These are phyloP conservation scores for Kwoniella mangroviensis DNA, from an alignment of 768 basidiomycete species.

Conservation along the genomic window DNA sequence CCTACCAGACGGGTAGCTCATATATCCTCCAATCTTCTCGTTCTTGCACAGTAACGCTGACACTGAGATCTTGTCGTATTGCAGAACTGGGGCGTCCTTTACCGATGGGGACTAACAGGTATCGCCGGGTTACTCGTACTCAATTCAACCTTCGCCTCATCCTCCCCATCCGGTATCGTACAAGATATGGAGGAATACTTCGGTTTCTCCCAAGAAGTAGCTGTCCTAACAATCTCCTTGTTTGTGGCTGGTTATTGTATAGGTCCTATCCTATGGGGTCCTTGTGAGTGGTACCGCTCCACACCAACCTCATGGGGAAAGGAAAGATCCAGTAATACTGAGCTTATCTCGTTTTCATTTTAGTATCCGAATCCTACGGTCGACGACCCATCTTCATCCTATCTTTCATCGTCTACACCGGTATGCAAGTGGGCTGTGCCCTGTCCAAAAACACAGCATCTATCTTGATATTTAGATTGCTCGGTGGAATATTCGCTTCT, in stretches of 20 bases:
- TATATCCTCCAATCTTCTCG: too few relatives aligned
- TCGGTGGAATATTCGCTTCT: slow-evolving; percentile 58
- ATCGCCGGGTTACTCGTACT: slow-evolving; percentile 53
- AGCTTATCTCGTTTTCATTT: too few relatives aligned
- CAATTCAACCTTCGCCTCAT: slow-evolving; percentile 56
- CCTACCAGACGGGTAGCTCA: too few relatives aligned
- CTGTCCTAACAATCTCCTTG: slow-evolving; percentile 49
- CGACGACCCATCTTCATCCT: slow-evolving; percentile 58
- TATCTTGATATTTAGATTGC: slow-evolving; percentile 59
- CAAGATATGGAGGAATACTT: slow-evolving; percentile 45
- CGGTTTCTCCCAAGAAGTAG: slow-evolving; percentile 52
- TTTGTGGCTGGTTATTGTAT: slow-evolving; percentile 56
- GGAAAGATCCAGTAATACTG: too few relatives aligned
- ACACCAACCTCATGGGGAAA: too few relatives aligned
- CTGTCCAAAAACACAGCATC: slow-evolving; percentile 58
- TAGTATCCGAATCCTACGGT: slow-evolving; percentile 56
- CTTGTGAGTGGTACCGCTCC: slow-evolving; percentile 12
- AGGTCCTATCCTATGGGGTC: slow-evolving; percentile 58
- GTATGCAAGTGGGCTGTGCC: slow-evolving; percentile 58
- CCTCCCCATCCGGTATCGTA: slow-evolving; percentile 53
- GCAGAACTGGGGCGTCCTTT: slow-evolving; percentile 53
- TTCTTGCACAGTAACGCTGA: too few relatives aligned
- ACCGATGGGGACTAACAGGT: slow-evolving; percentile 53
- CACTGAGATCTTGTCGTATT: too few relatives aligned
- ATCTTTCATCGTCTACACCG: slow-evolving; percentile 55